Evolutionary conservation across 257 asterid genomes (phyloP), one percentile per base, ranked within the genome.

Genomic region (Craterostigma plantagineum): DNA sequence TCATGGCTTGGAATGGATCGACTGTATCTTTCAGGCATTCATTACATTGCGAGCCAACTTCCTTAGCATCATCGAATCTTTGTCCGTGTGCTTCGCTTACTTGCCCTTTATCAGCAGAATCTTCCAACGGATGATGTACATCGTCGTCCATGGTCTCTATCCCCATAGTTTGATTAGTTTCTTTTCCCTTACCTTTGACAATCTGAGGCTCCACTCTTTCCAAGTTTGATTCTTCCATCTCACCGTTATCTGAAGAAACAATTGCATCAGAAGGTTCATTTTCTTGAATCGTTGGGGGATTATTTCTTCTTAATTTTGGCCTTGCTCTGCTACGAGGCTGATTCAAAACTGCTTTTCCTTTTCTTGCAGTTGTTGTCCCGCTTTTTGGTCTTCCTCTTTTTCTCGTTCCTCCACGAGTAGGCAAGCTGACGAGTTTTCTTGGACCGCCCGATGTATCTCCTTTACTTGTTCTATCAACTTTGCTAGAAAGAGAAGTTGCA

Each of bases 1-100:
- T 43, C 72, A 87, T 71, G 15, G 90, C 72, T 63, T 76, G 82
- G 59, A 87, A 48, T 6, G 93, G 92, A 63, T 79, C 92, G 4
- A 46, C 48, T 10, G 14, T 48, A 44, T 69, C 60, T n/a, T 52
- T 71, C 27, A 10, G 18, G 48, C 53, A 71, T 12, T 55, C 42
- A 33, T 53, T 44, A 59, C 53, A 43, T 54, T 35, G 42, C 10
- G 27, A 43, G 41, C 58, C 51, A 58, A 55, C 53, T 34, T 61
- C 70, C 33, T 43, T 50, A 40, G 58, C 59, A 8, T 39, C 23
- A 37, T 48, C 61, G 52, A 49, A 53, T 58, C 42, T 48, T 33
- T 42, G 7, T 12, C 27, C 18, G 16, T 27, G 49, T 45, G 49
- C 34, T 50, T 42, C 53, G 4, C 34, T n/a, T 16, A 33, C 44